A percentile compares a stretch with the other conserved stretches of the same genome.
These are phyloP conservation scores for Byssochlamys sp. DNA, from an alignment of 2,329 filamentous ascomycete species.

Conservation along the genomic window DNA sequence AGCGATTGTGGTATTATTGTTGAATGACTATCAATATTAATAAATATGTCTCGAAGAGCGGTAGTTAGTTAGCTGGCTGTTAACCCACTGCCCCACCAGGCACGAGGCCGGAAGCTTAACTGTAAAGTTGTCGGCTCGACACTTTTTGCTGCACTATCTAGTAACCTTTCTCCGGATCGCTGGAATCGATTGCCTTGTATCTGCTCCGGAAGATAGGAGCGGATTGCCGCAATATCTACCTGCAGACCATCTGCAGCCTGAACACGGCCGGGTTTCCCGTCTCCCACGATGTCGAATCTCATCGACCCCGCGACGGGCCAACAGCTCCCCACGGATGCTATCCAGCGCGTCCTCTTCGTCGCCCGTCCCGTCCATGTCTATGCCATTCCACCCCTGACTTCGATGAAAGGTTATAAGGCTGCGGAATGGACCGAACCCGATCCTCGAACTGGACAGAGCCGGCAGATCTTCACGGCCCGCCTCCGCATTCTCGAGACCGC, in stretches of 20 bases:
- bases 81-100: not conserved
- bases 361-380: constrained; percentile 71
- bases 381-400: constrained; percentile 69
- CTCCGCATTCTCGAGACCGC: constrained; percentile 70
- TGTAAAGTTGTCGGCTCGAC: not conserved
- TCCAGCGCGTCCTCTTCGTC: constrained; percentile 76
- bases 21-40: too few species aligned
- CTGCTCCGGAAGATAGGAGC: not conserved
- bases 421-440: constrained; percentile 59
- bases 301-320: constrained; percentile 63
- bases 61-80: not conserved
- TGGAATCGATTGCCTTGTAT: not conserved
- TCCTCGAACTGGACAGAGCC: constrained; percentile 46
- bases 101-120: not conserved
- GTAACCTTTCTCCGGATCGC: not conserved
- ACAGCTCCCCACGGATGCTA: constrained; percentile 62
- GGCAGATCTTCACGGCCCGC: constrained; percentile 77
- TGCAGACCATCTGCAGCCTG: not conserved
- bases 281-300: constrained; percentile 29
- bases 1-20: too few species aligned
- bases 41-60: not conserved
- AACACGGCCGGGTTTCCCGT: not conserved
- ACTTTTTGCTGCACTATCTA: not conserved
- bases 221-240: not conserved
- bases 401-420: constrained; percentile 70